Evolutionary conservation across 345 rosid species (phyloP).

Genomic region (Corymbia maculata): DNA sequence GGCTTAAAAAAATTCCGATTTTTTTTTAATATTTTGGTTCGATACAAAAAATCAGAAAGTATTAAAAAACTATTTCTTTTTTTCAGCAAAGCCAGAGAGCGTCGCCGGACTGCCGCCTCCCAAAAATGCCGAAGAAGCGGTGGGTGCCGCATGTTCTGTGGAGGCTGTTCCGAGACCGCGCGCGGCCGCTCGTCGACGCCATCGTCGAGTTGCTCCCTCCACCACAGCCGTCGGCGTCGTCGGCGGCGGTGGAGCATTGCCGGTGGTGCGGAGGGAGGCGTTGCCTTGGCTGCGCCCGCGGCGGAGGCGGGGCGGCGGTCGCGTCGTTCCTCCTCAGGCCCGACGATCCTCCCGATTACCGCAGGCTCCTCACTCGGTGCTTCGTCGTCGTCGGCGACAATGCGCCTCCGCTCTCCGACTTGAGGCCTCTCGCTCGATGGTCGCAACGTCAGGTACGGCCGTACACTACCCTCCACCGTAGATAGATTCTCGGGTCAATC

Average conservation of each 20-base stretch:
- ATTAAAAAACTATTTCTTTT: not conserved
- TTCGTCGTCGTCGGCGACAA: slow-evolving; percentile 34
- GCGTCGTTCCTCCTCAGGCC: slow-evolving; percentile 31
- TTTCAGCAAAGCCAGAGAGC: not conserved
- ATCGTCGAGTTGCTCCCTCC: slow-evolving; percentile 21
- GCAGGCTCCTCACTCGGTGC: slow-evolving; percentile 38
- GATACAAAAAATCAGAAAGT: not conserved
- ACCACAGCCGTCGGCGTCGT: not conserved
- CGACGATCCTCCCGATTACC: slow-evolving; percentile 48
- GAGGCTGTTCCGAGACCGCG: slow-evolving; percentile 32
- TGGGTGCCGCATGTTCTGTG: slow-evolving; percentile 50
- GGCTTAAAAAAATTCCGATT: not conserved
- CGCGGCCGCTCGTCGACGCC: slow-evolving; percentile 27
- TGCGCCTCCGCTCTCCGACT: slow-evolving; percentile 31
- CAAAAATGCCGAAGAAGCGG: slow-evolving; percentile 25
- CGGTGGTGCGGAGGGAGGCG: slow-evolving; percentile 9
- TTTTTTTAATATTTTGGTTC: not conserved
- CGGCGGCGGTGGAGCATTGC: slow-evolving; percentile 1
- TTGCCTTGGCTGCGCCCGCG: slow-evolving; percentile 23
- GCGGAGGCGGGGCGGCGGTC: slow-evolving; percentile 10
- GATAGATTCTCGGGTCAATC: not conserved
- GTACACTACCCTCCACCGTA: not conserved
- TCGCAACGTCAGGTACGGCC: slow-evolving; percentile 40
- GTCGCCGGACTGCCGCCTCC: not conserved
- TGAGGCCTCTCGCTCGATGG: slow-evolving; percentile 25